Percentiles rank a stretch among this genome's conserved stretches.
These are phyloP conservation scores for Dothistroma pini DNA, from an alignment of 2,329 filamentous ascomycete genomes.

Conservation along the genomic window DNA sequence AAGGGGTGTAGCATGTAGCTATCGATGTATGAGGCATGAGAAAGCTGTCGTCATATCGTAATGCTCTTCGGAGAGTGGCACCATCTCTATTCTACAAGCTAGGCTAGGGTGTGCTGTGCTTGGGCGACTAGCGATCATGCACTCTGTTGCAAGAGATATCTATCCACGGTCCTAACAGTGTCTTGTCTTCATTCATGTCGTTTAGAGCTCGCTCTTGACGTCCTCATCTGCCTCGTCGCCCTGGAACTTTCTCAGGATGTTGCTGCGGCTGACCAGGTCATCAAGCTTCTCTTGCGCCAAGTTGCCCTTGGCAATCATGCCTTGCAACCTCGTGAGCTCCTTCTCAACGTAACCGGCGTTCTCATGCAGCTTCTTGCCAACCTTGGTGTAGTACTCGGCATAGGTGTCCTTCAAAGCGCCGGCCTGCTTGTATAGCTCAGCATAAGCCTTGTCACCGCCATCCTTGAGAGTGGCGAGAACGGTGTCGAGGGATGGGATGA, in stretches of 20 bases:
- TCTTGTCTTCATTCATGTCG: background rate
- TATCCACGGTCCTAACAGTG: background rate
- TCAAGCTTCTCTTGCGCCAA: constrained; percentile 82
- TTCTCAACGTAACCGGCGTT: constrained; percentile 78
- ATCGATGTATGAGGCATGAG: no score
- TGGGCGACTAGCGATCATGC: no score
- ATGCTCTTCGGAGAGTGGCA: no score
- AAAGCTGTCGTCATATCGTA: no score
- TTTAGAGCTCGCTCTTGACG: constrained; percentile 35
- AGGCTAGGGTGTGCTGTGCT: no score
- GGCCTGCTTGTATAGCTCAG: constrained; percentile 69
- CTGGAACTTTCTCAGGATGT: constrained; percentile 78
- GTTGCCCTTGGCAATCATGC: constrained; percentile 80
- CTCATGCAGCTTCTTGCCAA: constrained; percentile 77
- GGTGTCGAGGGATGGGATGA: constrained; percentile 71
- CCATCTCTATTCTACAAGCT: no score
- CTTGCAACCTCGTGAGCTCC: constrained; percentile 76
- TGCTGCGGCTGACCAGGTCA: constrained; percentile 79
- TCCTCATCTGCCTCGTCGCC: constrained; percentile 36
- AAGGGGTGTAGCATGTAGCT: constrained; percentile 21
- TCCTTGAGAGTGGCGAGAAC: constrained; percentile 66
- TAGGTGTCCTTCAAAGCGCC: constrained; percentile 71
- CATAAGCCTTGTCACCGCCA: constrained; percentile 62
- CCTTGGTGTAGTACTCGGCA: constrained; percentile 84
- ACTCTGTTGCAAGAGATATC: no score